Evolutionary conservation across 2,329 filamentous ascomycete species (phyloP), one percentile per base, ranked within the genome.

Genomic region (Macrophomina tecta): DNA sequence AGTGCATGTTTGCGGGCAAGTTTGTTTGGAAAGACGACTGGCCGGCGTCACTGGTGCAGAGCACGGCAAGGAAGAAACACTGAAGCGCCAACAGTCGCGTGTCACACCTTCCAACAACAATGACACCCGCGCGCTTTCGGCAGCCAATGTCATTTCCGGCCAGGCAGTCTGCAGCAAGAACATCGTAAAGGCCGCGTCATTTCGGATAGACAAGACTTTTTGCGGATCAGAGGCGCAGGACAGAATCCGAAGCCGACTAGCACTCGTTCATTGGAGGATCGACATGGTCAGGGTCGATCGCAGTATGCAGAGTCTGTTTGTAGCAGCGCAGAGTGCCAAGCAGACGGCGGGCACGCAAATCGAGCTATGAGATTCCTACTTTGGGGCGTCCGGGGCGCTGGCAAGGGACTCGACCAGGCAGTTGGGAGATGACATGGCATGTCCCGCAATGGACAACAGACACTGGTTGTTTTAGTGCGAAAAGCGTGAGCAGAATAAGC

Each of bases 21-120:
- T 7, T 28, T 62, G 58, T 32, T 62, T 36, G 42, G 45, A 48
- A 60, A 34, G 7, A 18, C 32, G 23, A n/a, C 30, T 3, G 30
- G 28, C 52, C 34, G 3, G n/a, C 36, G 9, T 18, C 23, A 48
- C 18, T 42, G 48, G 12, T 40, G 34, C 30, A n/a, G 46, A n/a
- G n/a, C 12, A 42, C 42, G 63, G 51, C 28, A 65, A 56, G 63
- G 40, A 56, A 65, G 63, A 56, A 46, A 56, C 63, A 56, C 34
- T 52, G 42, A 45, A 12, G 64, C 53, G 23, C 53, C 34, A 42
- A 42, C 30, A 65, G 52, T 32, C 16, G 32, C 52, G n/a, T 7
- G 34, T 16, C 32, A 40, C 32, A n/a, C 32, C n/a, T 55, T 55
- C 32, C n/a, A 38, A 23, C 56, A 60, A 32, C 40, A 45, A 30